Evolutionary conservation across 352 stramenopile genomes (phyloP), one percentile per base, ranked within the genome.

Genomic region (Pythium utonaiense): DNA sequence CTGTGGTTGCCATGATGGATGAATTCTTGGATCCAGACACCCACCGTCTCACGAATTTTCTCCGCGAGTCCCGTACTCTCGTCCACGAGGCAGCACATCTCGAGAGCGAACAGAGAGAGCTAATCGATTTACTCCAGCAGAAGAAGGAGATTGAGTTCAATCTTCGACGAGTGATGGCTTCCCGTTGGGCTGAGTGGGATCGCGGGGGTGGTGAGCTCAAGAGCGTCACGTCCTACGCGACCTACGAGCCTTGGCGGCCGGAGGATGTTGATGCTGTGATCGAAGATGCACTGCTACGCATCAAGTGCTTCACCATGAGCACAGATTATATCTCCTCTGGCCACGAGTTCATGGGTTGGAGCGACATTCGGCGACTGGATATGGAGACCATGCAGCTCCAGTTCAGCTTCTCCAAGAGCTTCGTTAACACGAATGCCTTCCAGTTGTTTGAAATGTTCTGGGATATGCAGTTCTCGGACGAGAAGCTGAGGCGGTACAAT

Each of bases 331-430:
- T 53, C 12, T 51, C 57, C 1, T 36, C 38, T n/a, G 48, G 48
- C 19, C 22, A 31, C 47, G 21, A 57, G 9, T 64, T 64, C 31
- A 57, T 64, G 57, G 57, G 57, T 17, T 64, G 57, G 57, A 57
- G 24, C 13, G 57, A 64, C 30, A 52, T 47, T 27, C 57, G 57
- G 13, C 57, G 57, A 5, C 38, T 64, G 3, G 57, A 64, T 28
- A 30, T 16, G 3, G 12, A 47, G 21, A 50, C 57, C 7, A 31
- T 31, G 7, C 28, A n/a, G 34, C n/a, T 64, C 9, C 57, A 64
- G 25, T 64, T 64, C 33, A 53, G 57, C 22, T 64, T 64, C 31
- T 52, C 42, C 33, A 64, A 64, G 34, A 48, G 25, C 14, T 64
- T 64, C 47, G 9, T 41, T 12, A 53, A 64, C 17, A 64, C 28